phyloP scores from a whole-genome alignment of 257 asterid genomes.

The Craterostigma plantagineum region DNA sequence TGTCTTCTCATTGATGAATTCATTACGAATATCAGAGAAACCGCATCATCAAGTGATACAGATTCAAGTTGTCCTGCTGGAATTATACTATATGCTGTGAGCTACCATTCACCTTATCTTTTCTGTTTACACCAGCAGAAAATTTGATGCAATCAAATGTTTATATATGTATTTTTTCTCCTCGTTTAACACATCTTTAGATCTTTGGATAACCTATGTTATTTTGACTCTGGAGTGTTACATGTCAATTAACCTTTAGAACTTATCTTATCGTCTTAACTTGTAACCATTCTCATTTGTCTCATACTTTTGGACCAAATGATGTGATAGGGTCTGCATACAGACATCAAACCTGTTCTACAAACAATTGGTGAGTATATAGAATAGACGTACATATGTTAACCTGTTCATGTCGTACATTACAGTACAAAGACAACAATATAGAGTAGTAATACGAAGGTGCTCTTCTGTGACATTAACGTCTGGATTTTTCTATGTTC shows the following conservation, averaged over 20 bases:
- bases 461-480: constrained; percentile 3
- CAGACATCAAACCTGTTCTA: constrained; percentile 49
- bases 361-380: constrained; percentile 59
- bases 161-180: too few relatives aligned
- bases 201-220: too few relatives aligned
- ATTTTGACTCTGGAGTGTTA: too few relatives aligned
- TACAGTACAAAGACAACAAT: background rate
- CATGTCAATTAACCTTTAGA: constrained; percentile 6
- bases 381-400: constrained; percentile 2
- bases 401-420: constrained; percentile 5
- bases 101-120: constrained; percentile 14
- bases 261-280: constrained; percentile 1
- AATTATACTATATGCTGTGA: constrained; percentile 54
- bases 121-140: background rate
- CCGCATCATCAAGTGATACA: constrained; percentile 33
- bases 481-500: constrained; percentile 7
- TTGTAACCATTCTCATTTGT: constrained; percentile 1
- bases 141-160: too few relatives aligned
- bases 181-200: too few relatives aligned
- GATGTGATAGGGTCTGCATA: constrained; percentile 40
- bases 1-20: constrained; percentile 32
- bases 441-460: constrained; percentile 3
- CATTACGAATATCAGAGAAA: constrained; percentile 40
- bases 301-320: constrained; percentile 22
- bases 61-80: constrained; percentile 55